Conservation (phyloP, 2,329 filamentous ascomycete species). For the Beauveria sp. region DNA sequence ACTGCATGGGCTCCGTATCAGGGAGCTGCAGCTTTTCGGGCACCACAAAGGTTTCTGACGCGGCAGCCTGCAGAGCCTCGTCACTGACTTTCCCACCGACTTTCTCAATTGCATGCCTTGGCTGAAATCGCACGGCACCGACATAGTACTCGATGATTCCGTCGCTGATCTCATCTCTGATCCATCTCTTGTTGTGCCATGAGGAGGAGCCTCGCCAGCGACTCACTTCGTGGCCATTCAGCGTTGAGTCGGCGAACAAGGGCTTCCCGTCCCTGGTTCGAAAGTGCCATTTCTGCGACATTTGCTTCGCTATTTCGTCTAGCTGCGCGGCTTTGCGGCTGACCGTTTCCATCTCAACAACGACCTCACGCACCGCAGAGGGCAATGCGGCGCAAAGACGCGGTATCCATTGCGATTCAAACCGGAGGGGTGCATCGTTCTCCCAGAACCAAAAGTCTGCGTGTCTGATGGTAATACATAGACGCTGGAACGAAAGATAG, state of each 20-base stretch:
- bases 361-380: constrained; percentile 28
- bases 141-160: constrained; percentile 37
- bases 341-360: constrained; percentile 41
- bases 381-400: constrained; percentile 19
- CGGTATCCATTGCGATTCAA: constrained; percentile 31
- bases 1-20: not conserved
- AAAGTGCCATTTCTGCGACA: constrained; percentile 28
- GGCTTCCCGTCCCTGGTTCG: constrained; percentile 23
- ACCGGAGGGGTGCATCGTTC: constrained; percentile 24
- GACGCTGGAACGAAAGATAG: constrained; percentile 25
- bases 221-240: constrained; percentile 20
- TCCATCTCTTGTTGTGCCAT: constrained; percentile 30
- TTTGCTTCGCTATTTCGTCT: constrained; percentile 33
- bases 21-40: not conserved
- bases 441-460: constrained; percentile 44
- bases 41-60: not conserved
- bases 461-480: constrained; percentile 41
- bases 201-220: constrained; percentile 39
- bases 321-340: constrained; percentile 37
- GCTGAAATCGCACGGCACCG: constrained; percentile 29
- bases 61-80: not conserved
- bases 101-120: constrained; percentile 15
- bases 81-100: constrained; percentile 13
- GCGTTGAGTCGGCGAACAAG: constrained; percentile 23
- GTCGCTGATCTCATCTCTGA: constrained; percentile 33